Conservation (phyloP, 2,329 filamentous ascomycete genomes). For the Nemania sp. region DNA sequence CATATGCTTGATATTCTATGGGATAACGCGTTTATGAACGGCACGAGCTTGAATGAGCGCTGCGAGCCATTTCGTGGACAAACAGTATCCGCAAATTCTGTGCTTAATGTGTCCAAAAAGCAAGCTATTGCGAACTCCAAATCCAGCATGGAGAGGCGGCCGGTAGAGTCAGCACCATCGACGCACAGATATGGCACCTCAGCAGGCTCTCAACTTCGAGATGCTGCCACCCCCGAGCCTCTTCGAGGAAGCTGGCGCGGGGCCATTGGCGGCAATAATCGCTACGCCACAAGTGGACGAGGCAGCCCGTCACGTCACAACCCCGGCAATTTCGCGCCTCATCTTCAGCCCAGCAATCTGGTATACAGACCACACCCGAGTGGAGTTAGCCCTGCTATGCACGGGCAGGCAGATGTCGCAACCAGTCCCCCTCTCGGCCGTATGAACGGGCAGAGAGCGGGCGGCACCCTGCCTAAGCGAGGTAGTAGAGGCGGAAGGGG, state of each 20-base stretch:
- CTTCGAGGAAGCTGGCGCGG: conserved; percentile 62
- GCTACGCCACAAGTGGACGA: conserved; percentile 44
- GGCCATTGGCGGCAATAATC: conserved; percentile 52
- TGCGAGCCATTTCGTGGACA: conserved; percentile 93
- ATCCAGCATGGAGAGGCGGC: conserved; percentile 57
- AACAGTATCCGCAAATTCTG: conserved; percentile 83
- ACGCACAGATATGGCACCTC: conserved; percentile 29
- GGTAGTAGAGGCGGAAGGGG: conserved; percentile 7
- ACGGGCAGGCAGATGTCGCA: conserved; percentile 25
- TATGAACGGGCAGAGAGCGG: conserved; percentile 26
- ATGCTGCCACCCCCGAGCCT: conserved; percentile 58
- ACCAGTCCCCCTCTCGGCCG: conserved; percentile 33
- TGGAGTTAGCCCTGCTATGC: conserved; percentile 19
- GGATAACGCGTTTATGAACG: conserved; percentile 95
- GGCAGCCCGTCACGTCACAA: conserved; percentile 35
- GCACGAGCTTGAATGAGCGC: conserved; percentile 85
- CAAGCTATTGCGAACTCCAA: conserved; percentile 76
- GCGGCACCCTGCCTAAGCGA: conserved; percentile 14
- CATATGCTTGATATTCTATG: conserved; percentile 90
- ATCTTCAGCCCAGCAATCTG: conserved; percentile 55
- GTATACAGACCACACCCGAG: conserved; percentile 51
- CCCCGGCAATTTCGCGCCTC: conserved; percentile 43
- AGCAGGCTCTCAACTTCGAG: conserved; percentile 63
- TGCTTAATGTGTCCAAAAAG: conserved; percentile 81
- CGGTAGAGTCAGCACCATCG: conserved; percentile 48